Conservation (phyloP, 768 basidiomycete genomes). For the Pleurotus tuoliensis region DNA sequence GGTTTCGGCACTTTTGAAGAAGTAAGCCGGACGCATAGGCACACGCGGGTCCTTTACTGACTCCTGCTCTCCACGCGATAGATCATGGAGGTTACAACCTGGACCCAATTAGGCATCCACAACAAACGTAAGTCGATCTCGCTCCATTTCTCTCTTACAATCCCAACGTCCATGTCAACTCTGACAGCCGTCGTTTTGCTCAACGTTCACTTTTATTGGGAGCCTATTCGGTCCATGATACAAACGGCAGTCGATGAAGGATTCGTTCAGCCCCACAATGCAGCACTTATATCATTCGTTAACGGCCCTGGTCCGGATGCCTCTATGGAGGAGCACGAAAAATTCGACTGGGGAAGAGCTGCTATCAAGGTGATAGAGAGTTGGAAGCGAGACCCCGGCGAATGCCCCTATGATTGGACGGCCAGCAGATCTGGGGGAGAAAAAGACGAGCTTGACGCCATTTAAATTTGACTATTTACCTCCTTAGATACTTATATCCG, state of each 20-base stretch:
- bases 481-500: background rate
- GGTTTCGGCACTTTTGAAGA: conserved; percentile 97
- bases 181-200: conserved; percentile 72
- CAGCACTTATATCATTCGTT: conserved; percentile 65
- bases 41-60: background rate
- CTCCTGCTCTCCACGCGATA: conserved; percentile 19
- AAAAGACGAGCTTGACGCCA: conserved; percentile 6
- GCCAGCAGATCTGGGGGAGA: conserved; percentile 29
- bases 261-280: conserved; percentile 67
- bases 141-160: background rate
- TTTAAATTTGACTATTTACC: background rate
- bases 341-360: conserved; percentile 77
- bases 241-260: conserved; percentile 61
- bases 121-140: conserved; percentile 54
- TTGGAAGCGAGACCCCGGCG: conserved; percentile 41
- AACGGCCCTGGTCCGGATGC: conserved; percentile 53
- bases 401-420: conserved; percentile 48
- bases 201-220: conserved; percentile 83
- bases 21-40: conserved; percentile 31
- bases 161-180: background rate
- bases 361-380: conserved; percentile 57
- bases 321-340: conserved; percentile 44
- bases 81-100: conserved; percentile 91
- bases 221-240: conserved; percentile 77
- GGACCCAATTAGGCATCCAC: conserved; percentile 90